Base-by-base conservation (phyloP, 73 alveolate genomes). In the Breviolum minutum region DNA sequence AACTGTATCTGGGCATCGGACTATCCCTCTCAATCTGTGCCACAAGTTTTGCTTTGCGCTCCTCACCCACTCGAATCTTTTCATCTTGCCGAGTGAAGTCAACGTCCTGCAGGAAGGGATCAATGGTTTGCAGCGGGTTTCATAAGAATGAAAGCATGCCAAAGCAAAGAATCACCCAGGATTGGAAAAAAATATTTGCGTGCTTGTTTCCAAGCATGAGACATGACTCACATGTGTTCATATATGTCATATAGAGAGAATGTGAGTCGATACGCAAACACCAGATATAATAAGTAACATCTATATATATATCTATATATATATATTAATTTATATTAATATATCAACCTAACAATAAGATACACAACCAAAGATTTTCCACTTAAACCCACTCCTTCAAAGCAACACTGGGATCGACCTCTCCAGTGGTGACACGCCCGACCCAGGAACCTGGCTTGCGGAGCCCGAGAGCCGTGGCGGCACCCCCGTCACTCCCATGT, bases 341-440 rank as follows among this genome's bases (percentile, higher is more conserved):
- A 76, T 17, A 22, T 22, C 1, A 68, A 68, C 77, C 77, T 22
- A 1, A 22, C 77, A 17, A 22, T 68, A 14, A 40, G 54, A 40
- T 40, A 40, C 54, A 40, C 54, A 40, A 40, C 54, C 54, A 40
- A 27, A 13, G 87, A 22, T 26, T 20, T 29, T 29, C 24, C 74
- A 66, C 17, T 17, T 66, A 17, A 17, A 17, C 26, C 48, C 73
- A 7, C 61, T 99, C 99, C 99, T 99, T 99, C 32, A 99, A 95
- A 62, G 99, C 99, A 32, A 99, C 99, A 63, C 99, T 99, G 77
- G 99, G 99, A 83, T 99, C 99, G 48, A 77, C n/a, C 96, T 99
- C 99, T n/a, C 32, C 84, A 29, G 71, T 77, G 27, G 99, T 94
- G 61, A 64, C 93, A 9, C 99, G 94, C 16, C 99, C 99, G 26